Conservation (phyloP, 2,329 filamentous ascomycete species). For the Penicillium sp. region DNA sequence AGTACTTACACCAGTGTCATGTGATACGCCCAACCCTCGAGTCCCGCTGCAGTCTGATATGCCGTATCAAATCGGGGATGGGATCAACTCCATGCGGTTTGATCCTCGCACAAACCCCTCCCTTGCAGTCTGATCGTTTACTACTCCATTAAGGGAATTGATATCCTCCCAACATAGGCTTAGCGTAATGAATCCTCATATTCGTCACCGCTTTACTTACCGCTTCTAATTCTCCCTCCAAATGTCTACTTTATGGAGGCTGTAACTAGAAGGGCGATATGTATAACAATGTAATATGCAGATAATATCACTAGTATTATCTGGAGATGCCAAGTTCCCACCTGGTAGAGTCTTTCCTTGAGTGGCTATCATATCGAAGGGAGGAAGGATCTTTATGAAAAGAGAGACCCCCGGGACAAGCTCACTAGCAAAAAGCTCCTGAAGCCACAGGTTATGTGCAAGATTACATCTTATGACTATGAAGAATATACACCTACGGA, state of each 20-base stretch:
- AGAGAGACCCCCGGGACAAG: no score
- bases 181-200: no score
- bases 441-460: background rate
- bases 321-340: background rate
- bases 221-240: no score
- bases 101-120: background rate
- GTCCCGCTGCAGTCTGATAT: no score
- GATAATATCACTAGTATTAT: background rate
- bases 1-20: no score
- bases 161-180: no score
- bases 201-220: no score
- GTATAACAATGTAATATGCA: background rate
- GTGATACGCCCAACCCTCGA: no score
- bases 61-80: no score
- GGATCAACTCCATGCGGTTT: background rate
- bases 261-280: background rate
- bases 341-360: background rate
- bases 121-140: background rate
- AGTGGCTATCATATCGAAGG: no score
- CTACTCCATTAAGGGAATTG: background rate
- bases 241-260: background rate
- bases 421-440: background rate
- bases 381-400: no score
- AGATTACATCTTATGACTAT: background rate
- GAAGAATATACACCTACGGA: no score